Conservation (phyloP, 192 early-diverging fungal species). For the Umbelopsis sp. region DNA sequence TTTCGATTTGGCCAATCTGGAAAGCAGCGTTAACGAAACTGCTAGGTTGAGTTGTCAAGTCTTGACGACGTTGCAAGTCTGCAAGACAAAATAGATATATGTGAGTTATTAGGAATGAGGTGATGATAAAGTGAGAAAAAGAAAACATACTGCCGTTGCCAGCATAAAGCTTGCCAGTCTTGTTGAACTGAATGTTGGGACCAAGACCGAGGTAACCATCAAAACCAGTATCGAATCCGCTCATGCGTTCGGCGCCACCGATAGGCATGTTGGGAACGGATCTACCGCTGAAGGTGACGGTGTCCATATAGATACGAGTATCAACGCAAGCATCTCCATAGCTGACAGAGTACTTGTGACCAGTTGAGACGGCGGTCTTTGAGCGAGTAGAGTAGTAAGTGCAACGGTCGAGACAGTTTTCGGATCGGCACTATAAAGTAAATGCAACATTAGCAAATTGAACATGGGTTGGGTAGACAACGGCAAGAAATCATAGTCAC, state of each 20-base stretch:
- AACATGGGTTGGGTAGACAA: not conserved
- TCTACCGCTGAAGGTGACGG: slow-evolving; percentile 21
- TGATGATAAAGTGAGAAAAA: too few species aligned
- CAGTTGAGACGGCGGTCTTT: slow-evolving; percentile 16
- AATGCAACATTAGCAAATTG: not conserved
- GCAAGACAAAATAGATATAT: too few species aligned
- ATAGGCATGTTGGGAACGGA: slow-evolving; percentile 34
- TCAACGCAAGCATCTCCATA: slow-evolving; percentile 30
- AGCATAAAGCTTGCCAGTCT: slow-evolving; percentile 12
- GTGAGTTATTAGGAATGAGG: too few species aligned
- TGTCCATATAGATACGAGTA: slow-evolving; percentile 31
- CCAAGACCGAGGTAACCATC: slow-evolving; percentile 41
- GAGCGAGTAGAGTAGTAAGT: slow-evolving; percentile 31
- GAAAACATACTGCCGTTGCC: not conserved
- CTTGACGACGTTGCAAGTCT: slow-evolving; percentile 9
- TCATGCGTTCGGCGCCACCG: slow-evolving; percentile 37
- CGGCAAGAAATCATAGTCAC: slow-evolving; percentile 10
- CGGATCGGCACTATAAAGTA: slow-evolving; percentile 22
- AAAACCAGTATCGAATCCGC: slow-evolving; percentile 32
- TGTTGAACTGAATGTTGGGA: slow-evolving; percentile 33
- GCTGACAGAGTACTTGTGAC: slow-evolving; percentile 27
- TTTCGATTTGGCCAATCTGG: slow-evolving; percentile 14
- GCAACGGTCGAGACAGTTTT: slow-evolving; percentile 33
- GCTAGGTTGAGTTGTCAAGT: not conserved
- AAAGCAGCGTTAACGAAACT: slow-evolving; percentile 8